Percentiles rank a stretch among this genome's conserved stretches.
Conservation (phyloP, 106 monocot species). For the Dendrobium catenatum region DNA sequence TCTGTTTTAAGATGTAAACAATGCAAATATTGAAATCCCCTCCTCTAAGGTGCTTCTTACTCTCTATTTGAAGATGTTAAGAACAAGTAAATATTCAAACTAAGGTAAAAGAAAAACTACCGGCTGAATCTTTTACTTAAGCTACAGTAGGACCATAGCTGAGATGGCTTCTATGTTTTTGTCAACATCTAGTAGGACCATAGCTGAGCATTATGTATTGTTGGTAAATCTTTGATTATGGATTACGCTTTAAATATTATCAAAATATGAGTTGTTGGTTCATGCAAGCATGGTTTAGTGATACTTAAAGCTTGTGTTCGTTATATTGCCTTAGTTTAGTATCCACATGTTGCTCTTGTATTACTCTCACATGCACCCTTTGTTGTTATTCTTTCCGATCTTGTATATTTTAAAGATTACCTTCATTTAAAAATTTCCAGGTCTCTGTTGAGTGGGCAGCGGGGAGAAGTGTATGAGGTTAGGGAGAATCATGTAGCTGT, state of each 20-base stretch:
- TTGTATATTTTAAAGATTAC: background rate
- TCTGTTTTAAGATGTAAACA: too few relatives aligned
- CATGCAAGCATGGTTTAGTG: background rate
- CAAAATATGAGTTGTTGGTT: background rate
- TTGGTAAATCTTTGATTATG: background rate
- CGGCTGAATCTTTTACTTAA: too few relatives aligned
- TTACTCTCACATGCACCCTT: too few relatives aligned
- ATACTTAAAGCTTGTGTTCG: background rate
- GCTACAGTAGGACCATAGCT: too few relatives aligned
- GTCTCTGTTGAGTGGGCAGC: constrained; percentile 68
- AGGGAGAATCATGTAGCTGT: constrained; percentile 95
- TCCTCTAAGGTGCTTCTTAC: too few relatives aligned
- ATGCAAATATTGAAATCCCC: too few relatives aligned
- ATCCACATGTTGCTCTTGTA: too few relatives aligned
- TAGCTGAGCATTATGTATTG: background rate
- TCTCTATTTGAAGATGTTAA: too few relatives aligned
- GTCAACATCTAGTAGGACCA: background rate
- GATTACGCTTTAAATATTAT: background rate
- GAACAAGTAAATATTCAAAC: too few relatives aligned
- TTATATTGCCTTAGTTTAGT: background rate
- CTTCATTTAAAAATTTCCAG: constrained; percentile 27
- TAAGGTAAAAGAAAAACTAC: too few relatives aligned
- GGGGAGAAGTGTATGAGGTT: constrained; percentile 89
- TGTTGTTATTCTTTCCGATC: background rate
- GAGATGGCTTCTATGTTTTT: background rate